Evolutionary conservation across 345 rosid genomes (phyloP), one percentile per base, ranked within the genome.

Genomic region (Dimocarpus longan): DNA sequence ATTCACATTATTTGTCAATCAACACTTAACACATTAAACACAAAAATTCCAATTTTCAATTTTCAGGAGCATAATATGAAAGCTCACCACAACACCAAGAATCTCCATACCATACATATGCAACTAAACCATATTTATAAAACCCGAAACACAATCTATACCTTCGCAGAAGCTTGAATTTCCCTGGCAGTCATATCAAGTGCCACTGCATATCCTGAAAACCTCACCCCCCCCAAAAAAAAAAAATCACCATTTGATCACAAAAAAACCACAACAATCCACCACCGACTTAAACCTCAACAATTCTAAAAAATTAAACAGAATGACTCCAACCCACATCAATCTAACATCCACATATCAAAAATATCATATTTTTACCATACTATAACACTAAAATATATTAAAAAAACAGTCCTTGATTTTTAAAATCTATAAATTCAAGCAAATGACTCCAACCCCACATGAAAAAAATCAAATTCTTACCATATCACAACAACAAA

Each of bases 131-230:
- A 37, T 40, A 37, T 67, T 52, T 74, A 21, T 11, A 15, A 82
- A 42, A 65, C 3, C 3, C 15, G 56, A 68, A 81, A 22, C 5
- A 44, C 72, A 11, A 71, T 7, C 24, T 64, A 73, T 78, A 94
- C 98, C 97, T 93, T 96, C 0, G 98, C 98, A 82, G 89, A 68
- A 81, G 86, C 86, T n/a, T 94, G 97, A 81, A 91, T 87, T 80
- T 96, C 98, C 86, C 88, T 92, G 28, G 97, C 94, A 84, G 97
- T 93, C 98, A 94, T 94, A 83, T 94, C 98, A 86, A 96, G 81
- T 16, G 93, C 99, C 82, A 96, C 80, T 39, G 97, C 97, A 86
- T 94, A 94, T 15, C 98, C 98, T 92, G 80, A 73, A 84, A 73
- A 56, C 56, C 16, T 64, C 39, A 1, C 37, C 37, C 39, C 37